phyloP scores from a whole-genome alignment of 805 yeast genomes.

The Zygosaccharomyces siamensis region DNA sequence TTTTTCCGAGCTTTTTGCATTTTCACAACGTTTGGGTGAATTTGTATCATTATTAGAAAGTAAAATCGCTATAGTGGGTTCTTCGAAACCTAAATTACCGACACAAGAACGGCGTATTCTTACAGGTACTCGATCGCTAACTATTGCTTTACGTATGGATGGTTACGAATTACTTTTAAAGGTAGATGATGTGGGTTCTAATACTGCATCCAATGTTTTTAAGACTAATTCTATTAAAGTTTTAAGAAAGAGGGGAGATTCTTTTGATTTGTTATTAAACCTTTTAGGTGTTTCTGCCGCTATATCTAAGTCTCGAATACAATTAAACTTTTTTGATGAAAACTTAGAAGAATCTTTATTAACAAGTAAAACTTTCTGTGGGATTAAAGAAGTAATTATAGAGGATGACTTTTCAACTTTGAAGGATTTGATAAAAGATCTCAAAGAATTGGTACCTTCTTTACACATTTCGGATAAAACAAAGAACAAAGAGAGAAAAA shows the following conservation, averaged over 20 bases:
- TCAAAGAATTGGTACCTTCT: neutral
- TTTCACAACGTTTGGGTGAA: conserved; percentile 6
- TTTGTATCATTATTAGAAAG: neutral
- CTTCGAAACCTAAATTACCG: neutral
- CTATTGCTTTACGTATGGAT: conserved; percentile 3
- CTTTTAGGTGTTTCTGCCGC: conserved; percentile 5
- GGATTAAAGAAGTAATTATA: conserved; percentile 5
- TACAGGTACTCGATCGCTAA: conserved; percentile 4
- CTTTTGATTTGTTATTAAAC: neutral
- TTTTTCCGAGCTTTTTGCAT: neutral
- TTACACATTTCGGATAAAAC: neutral
- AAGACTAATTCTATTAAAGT: conserved; percentile 8
- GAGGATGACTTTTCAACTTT: conserved; percentile 4
- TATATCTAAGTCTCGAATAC: conserved; percentile 11
- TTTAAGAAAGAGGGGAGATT: neutral
- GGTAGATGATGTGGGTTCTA: conserved; percentile 5
- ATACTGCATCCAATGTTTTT: conserved; percentile 6
- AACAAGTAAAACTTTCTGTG: conserved; percentile 8
- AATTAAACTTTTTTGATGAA: conserved; percentile 11
- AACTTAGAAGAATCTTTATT: conserved; percentile 9
- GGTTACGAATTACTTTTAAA: conserved; percentile 2
- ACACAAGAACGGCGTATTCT: neutral
- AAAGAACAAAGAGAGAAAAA: conserved; percentile 3
- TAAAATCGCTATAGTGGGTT: neutral
- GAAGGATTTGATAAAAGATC: conserved; percentile 3